phyloP scores from a whole-genome alignment of 352 stramenopile genomes.

The Globisporangium nodosum region DNA sequence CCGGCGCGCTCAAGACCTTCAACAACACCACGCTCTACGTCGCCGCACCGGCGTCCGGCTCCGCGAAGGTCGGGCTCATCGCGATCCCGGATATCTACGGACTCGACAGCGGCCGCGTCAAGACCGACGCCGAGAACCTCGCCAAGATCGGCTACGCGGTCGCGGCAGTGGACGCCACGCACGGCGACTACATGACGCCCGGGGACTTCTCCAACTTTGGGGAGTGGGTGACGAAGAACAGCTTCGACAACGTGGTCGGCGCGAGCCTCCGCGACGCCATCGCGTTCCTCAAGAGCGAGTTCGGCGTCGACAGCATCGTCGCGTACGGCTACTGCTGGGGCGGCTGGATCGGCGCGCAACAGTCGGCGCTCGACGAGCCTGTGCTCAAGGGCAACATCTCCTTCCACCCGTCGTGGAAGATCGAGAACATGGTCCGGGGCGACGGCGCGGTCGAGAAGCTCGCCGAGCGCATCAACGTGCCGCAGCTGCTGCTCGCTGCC shows the following conservation, averaged over 20 bases:
- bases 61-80: conserved; percentile 27
- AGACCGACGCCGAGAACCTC: conserved; percentile 40
- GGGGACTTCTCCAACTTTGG: conserved; percentile 7
- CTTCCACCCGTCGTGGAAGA: conserved; percentile 23
- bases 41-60: conserved; percentile 13
- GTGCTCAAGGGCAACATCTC: conserved; percentile 21
- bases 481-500: conserved; percentile 37
- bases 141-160: conserved; percentile 43
- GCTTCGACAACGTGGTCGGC: conserved; percentile 14
- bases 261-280: conserved; percentile 22
- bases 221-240: conserved; percentile 15
- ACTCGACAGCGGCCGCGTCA: conserved; percentile 41
- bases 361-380: conserved; percentile 13
- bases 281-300: conserved; percentile 21
- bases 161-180: conserved; percentile 31
- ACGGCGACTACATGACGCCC: conserved; percentile 24
- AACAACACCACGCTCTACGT: conserved; percentile 33
- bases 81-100: conserved; percentile 45
- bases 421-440: conserved; percentile 28
- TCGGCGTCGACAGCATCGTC: conserved; percentile 7
- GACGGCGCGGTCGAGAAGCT: conserved; percentile 32
- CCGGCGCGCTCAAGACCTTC: conserved; percentile 21
- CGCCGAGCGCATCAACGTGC: conserved; percentile 25
- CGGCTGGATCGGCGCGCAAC: conserved; percentile 18
- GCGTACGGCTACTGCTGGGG: conserved; percentile 27